Percentiles rank a stretch among this genome's conserved stretches.
These are phyloP conservation scores for Trichoderma simmonsii DNA, from an alignment of 2,329 filamentous ascomycete genomes.

Conservation along the genomic window DNA sequence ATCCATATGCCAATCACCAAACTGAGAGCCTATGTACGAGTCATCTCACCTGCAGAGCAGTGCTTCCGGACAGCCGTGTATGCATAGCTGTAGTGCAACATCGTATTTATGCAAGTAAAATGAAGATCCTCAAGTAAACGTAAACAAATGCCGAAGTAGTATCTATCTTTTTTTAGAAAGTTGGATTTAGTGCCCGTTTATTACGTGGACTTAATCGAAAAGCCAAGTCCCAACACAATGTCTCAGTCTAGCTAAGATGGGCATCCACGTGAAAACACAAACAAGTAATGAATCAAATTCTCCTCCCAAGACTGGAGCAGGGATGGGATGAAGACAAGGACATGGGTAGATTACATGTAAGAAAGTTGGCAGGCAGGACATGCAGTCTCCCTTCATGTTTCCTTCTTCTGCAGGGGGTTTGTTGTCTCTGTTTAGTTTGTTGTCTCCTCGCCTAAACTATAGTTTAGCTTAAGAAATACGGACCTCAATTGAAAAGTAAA, in stretches of 20 bases:
- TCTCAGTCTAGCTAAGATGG: background rate
- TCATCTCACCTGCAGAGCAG: background rate
- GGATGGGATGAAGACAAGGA: background rate
- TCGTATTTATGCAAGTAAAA: background rate
- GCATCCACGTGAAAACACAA: background rate
- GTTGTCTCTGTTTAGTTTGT: background rate
- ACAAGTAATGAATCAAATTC: background rate
- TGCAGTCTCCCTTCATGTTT: background rate
- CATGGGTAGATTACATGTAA: background rate
- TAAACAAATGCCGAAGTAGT: background rate
- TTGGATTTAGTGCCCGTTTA: background rate
- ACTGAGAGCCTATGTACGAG: background rate
- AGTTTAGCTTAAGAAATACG: background rate
- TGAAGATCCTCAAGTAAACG: background rate
- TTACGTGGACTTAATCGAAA: background rate
- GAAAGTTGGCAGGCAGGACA: too few relatives aligned
- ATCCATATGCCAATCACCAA: background rate
- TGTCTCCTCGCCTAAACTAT: background rate
- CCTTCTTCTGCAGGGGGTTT: background rate
- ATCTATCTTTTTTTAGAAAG: background rate
- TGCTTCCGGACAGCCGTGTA: background rate
- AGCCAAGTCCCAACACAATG: background rate
- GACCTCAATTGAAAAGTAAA: background rate
- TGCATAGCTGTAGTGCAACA: background rate
- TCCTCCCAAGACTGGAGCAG: background rate